Evolutionary conservation across 2,329 filamentous ascomycete species (phyloP).

Genomic region (Alternaria arborescens): DNA sequence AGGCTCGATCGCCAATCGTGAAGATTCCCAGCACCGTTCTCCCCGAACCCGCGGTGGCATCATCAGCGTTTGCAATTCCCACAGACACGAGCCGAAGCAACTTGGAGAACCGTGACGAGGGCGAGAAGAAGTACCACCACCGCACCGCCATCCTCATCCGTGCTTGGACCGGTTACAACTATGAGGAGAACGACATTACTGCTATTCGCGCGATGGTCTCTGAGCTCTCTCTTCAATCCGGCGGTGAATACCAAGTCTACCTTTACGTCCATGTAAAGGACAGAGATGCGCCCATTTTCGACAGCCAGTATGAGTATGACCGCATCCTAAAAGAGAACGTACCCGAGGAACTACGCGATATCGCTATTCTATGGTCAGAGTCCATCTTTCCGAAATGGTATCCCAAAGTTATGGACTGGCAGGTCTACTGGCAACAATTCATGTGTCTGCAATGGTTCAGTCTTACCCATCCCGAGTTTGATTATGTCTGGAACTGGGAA

Average conservation of each 20-base stretch:
- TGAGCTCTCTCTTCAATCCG: slow-evolving; percentile 56
- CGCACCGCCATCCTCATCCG: slow-evolving; percentile 58
- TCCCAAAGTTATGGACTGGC: slow-evolving; percentile 58
- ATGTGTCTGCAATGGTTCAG: slow-evolving; percentile 79
- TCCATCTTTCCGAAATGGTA: slow-evolving; percentile 59
- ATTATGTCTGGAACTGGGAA: slow-evolving; percentile 86
- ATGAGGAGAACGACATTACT: slow-evolving; percentile 57
- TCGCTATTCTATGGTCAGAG: slow-evolving; percentile 78
- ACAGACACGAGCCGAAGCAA: slow-evolving; percentile 40
- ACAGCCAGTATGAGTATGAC: slow-evolving; percentile 67
- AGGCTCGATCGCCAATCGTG: slow-evolving; percentile 51
- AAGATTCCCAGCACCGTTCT: slow-evolving; percentile 41
- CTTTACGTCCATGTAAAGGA: slow-evolving; percentile 63
- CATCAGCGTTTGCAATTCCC: slow-evolving; percentile 41
- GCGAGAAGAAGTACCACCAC: slow-evolving; percentile 49
- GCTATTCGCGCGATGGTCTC: slow-evolving; percentile 57
- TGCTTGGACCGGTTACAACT: slow-evolving; percentile 58
- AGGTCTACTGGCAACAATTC: slow-evolving; percentile 68
- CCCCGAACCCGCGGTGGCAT: slow-evolving; percentile 36
- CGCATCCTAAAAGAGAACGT: slow-evolving; percentile 69
- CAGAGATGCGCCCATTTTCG: slow-evolving; percentile 64
- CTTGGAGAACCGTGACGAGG: slow-evolving; percentile 31
- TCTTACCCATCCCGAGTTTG: slow-evolving; percentile 78
- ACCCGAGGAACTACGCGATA: slow-evolving; percentile 73
- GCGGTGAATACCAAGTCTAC: slow-evolving; percentile 60